These are phyloP conservation scores for Xylariaceae sp. DNA, from an alignment of 2,329 filamentous ascomycete genomes.

Conservation along the genomic window DNA sequence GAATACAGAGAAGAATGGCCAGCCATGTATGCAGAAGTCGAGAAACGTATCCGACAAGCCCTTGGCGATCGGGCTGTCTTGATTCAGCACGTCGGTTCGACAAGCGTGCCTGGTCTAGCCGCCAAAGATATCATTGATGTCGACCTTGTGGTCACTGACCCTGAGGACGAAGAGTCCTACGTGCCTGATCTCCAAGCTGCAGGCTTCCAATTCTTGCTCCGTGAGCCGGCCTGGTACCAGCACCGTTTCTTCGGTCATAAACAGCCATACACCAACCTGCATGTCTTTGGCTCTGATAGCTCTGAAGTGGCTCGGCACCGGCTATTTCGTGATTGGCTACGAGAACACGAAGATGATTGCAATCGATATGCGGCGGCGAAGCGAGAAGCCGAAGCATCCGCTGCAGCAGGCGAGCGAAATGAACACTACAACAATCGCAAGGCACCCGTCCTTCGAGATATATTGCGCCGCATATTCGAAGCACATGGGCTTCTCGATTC, in stretches of 20 bases:
- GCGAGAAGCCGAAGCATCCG: constrained; percentile 8
- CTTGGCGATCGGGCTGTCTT: constrained; percentile 9
- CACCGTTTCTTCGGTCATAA: constrained; percentile 22
- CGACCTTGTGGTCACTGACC: constrained; percentile 24
- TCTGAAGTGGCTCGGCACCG: constrained; percentile 21
- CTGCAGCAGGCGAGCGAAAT: constrained; percentile 9
- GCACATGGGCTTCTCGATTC: constrained; percentile 18
- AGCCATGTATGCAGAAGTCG: constrained; percentile 18
- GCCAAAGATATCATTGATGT: constrained; percentile 29
- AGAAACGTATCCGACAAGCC: constrained; percentile 20
- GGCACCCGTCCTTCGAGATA: constrained; percentile 17
- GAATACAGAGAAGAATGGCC: constrained; percentile 27
- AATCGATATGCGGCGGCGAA: constrained; percentile 13
- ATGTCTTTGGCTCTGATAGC: constrained; percentile 22
- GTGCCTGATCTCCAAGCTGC: constrained; percentile 23
- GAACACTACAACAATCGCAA: constrained; percentile 21
- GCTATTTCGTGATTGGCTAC: constrained; percentile 27
- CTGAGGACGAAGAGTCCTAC: constrained; percentile 21
- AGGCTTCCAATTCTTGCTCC: constrained; percentile 21
- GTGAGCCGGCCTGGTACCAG: constrained; percentile 26
- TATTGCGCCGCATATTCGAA: constrained; percentile 24
- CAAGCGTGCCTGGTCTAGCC: constrained; percentile 24
- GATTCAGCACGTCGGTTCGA: constrained; percentile 28
- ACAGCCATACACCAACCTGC: constrained; percentile 22
- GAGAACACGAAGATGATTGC: constrained; percentile 26